Evolutionary conservation across 495 filamentous ascomycete genomes (phyloP).

Genomic region (Hypomontagnella submonticulosa): DNA sequence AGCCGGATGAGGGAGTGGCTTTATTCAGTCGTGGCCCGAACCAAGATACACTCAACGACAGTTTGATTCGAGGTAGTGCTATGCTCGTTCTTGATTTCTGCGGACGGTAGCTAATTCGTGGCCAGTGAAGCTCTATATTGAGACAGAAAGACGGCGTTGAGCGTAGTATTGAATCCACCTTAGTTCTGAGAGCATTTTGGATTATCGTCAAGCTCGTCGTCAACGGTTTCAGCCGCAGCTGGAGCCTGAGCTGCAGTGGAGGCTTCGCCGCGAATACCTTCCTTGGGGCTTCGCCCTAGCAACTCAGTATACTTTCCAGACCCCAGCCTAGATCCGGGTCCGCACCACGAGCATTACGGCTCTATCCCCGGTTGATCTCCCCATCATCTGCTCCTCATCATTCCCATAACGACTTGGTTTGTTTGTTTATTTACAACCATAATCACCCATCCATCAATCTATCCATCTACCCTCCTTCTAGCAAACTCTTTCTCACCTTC

Average conservation of each 20-base stretch:
- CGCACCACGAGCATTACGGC: background rate
- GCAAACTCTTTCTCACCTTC: constrained; percentile 1
- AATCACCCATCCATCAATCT: background rate
- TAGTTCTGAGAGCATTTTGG: too few species aligned
- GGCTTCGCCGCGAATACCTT: too few species aligned
- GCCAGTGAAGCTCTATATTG: background rate
- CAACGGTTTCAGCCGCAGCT: too few species aligned
- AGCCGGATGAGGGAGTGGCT: background rate
- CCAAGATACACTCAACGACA: background rate
- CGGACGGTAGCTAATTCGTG: background rate
- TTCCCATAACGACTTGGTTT: background rate
- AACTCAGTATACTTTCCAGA: too few species aligned
- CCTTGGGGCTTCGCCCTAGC: too few species aligned
- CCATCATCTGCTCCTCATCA: background rate
- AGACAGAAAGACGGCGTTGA: too few species aligned
- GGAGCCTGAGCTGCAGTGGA: too few species aligned
- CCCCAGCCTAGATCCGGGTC: too few species aligned
- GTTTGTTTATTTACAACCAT: background rate
- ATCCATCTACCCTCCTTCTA: background rate
- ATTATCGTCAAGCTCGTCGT: too few species aligned
- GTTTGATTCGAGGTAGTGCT: constrained; percentile 11
- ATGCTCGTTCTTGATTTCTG: background rate
- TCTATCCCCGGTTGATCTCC: background rate
- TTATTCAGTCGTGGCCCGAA: background rate
- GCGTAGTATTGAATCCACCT: too few species aligned